These are phyloP conservation scores for Paraconiothyrium sp. DNA, from an alignment of 2,329 filamentous ascomycete species.

Conservation along the genomic window DNA sequence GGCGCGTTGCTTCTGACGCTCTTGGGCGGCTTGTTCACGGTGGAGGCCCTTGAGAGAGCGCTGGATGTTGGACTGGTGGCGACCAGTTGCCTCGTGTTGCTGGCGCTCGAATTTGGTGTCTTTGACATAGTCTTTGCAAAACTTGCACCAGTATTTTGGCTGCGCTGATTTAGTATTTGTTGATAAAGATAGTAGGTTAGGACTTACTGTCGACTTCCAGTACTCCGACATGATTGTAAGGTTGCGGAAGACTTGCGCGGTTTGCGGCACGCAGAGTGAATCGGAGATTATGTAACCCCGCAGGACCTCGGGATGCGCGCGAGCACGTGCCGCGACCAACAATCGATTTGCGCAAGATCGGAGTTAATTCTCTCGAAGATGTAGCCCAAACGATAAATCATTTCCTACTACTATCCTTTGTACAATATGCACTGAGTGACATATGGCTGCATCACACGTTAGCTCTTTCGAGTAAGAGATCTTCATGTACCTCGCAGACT, in stretches of 20 bases:
- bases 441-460: no score
- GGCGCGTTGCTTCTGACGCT: constrained; percentile 82
- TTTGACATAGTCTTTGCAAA: constrained; percentile 88
- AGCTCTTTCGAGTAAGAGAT: no score
- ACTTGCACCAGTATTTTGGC: constrained; percentile 98
- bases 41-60: constrained; percentile 90
- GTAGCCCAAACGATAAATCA: no score
- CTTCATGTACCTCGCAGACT: no score
- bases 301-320: neutral
- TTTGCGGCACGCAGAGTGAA: neutral
- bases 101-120: constrained; percentile 90
- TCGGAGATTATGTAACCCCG: constrained; percentile 1
- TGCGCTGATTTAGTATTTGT: constrained; percentile 39
- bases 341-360: no score
- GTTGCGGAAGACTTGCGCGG: neutral
- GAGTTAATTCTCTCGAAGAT: no score
- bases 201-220: constrained; percentile 87
- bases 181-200: neutral
- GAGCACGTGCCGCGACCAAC: neutral
- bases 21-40: constrained; percentile 80
- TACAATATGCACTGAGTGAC: no score
- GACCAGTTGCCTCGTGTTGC: constrained; percentile 87
- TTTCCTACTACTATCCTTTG: no score
- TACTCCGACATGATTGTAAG: constrained; percentile 83
- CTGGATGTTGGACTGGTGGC: constrained; percentile 86